A percentile compares a stretch with the other conserved stretches of the same genome.
These are phyloP conservation scores for Coniochaeta pulveracea DNA, from an alignment of 2,329 filamentous ascomycete species.

Conservation along the genomic window DNA sequence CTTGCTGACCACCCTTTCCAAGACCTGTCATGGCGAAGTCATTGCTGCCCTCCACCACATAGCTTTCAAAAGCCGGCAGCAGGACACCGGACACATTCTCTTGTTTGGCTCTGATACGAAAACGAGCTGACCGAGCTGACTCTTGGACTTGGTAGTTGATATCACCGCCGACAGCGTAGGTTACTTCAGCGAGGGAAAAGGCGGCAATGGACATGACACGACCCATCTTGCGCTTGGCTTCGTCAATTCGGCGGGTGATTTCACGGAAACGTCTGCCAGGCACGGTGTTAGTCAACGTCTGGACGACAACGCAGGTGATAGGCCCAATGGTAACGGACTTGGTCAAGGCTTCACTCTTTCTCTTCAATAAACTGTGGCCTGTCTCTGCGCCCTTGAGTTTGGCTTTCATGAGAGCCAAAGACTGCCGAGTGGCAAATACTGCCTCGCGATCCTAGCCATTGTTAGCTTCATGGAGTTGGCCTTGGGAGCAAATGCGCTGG, in stretches of 20 bases:
- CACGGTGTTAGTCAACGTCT: conserved; percentile 7
- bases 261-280: conserved; percentile 73
- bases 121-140: conserved; percentile 83
- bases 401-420: conserved; percentile 90
- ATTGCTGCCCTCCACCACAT: conserved; percentile 76
- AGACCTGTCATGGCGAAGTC: conserved; percentile 94
- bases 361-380: conserved; percentile 88
- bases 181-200: conserved; percentile 94
- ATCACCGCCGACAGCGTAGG: conserved; percentile 89
- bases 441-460: conserved; percentile 69
- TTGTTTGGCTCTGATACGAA: conserved; percentile 88
- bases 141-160: conserved; percentile 97
- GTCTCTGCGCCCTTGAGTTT: conserved; percentile 92
- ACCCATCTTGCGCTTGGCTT: conserved; percentile 98
- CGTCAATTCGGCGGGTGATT: conserved; percentile 93
- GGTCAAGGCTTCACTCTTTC: conserved; percentile 95
- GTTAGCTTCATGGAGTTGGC: conserved; percentile 10
- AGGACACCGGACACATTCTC: conserved; percentile 98
- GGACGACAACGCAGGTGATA: conserved; percentile 1
- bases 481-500: conserved; percentile 7
- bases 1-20: conserved; percentile 94
- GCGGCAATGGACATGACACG: conserved; percentile 98
- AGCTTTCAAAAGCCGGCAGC: conserved; percentile 87
- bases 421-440: conserved; percentile 96
- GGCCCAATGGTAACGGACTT: conserved; percentile 51